Percentiles rank a stretch among this genome's conserved stretches.
These are phyloP conservation scores for Falciphora oryzae DNA, from an alignment of 2,329 filamentous ascomycete species.

Conservation along the genomic window DNA sequence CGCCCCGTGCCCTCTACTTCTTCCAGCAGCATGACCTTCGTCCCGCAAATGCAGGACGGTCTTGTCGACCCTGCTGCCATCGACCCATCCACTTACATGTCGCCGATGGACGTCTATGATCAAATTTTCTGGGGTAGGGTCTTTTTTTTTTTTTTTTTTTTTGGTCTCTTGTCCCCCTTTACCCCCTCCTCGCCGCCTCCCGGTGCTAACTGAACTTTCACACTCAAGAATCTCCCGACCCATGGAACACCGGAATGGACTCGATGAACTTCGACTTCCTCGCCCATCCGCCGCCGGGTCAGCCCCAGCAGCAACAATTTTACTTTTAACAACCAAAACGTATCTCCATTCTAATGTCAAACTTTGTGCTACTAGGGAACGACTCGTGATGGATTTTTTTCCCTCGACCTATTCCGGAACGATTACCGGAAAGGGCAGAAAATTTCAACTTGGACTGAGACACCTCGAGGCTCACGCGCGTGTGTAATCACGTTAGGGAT, in stretches of 20 bases:
- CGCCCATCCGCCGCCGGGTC: slow-evolving; percentile 52
- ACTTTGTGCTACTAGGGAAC: not conserved
- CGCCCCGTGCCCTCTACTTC: not conserved
- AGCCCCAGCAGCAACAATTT: slow-evolving; percentile 48
- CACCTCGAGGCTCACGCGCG: not conserved
- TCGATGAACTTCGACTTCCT: slow-evolving; percentile 56
- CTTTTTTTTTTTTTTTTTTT: not conserved
- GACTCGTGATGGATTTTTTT: not conserved
- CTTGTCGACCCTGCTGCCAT: slow-evolving; percentile 20
- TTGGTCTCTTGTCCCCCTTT: not conserved
- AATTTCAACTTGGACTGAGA: not conserved
- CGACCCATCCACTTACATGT: slow-evolving; percentile 55
- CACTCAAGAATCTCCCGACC: slow-evolving; percentile 49
- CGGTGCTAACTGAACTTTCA: too few relatives aligned
- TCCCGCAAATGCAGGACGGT: slow-evolving; percentile 31
- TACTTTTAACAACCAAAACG: slow-evolving; percentile 39
- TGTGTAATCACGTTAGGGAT: too few relatives aligned
- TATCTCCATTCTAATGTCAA: not conserved
- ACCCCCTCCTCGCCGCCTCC: slow-evolving; percentile 9
- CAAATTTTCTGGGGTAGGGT: slow-evolving; percentile 61
- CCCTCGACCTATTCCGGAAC: too few relatives aligned
- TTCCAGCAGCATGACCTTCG: slow-evolving; percentile 28
- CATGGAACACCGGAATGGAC: slow-evolving; percentile 51
- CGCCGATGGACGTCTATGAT: slow-evolving; percentile 62
- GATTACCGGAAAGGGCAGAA: not conserved